Conservation (phyloP, 23 red algal species). For the Porphyridium purpureum region DNA sequence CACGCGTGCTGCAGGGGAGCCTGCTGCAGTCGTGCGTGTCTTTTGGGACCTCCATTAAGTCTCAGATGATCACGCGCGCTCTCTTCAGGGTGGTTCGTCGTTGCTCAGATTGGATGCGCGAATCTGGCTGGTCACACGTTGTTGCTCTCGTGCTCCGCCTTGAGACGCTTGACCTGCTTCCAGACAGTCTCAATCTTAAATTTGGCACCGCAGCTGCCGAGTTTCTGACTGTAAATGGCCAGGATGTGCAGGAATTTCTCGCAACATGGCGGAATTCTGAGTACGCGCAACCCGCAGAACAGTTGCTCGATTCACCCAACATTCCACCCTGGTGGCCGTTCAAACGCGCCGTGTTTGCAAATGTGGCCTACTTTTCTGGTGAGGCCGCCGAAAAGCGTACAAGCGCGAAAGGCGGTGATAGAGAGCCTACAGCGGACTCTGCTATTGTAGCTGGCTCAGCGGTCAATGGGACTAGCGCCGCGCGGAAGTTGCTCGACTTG, state of each 20-base stretch:
- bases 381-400: too few relatives aligned
- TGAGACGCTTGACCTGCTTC: neutral
- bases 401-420: too few relatives aligned
- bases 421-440: too few relatives aligned
- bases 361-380: too few relatives aligned
- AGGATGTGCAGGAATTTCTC: too few relatives aligned
- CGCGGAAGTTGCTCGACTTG: neutral
- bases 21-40: too few relatives aligned
- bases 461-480: neutral
- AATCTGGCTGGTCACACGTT: neutral
- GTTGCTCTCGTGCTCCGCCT: constrained; percentile 2
- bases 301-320: neutral
- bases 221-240: too few relatives aligned
- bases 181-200: neutral
- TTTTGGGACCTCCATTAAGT: neutral
- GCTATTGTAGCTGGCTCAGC: too few relatives aligned
- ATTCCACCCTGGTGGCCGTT: constrained; percentile 1
- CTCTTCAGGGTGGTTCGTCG: neutral
- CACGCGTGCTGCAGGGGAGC: too few relatives aligned
- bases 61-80: neutral
- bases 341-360: neutral
- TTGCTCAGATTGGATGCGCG: constrained; percentile 3
- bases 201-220: neutral
- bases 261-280: too few relatives aligned
- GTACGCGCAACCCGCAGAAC: neutral